phyloP scores from a whole-genome alignment of 148 eudicot species.

The Camellia japonica region DNA sequence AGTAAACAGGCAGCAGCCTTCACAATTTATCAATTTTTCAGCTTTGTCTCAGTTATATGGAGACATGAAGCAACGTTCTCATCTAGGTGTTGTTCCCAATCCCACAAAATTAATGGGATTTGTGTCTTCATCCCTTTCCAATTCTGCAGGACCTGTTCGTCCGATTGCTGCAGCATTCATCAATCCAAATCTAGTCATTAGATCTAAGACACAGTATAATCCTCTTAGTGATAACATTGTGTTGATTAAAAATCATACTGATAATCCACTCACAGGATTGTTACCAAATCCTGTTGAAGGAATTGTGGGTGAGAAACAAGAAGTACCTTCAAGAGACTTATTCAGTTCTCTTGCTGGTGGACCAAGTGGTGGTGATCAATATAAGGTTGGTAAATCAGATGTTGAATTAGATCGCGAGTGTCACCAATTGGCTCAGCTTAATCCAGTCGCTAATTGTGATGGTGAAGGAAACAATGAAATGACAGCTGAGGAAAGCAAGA shows the following conservation, averaged over 20 bases:
- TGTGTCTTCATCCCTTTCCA: slow-evolving; percentile 5
- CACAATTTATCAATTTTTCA: slow-evolving; percentile 4
- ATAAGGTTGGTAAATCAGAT: background rate
- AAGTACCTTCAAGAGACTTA: background rate
- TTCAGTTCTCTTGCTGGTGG: background rate
- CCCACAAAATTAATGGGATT: background rate
- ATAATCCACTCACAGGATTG: background rate
- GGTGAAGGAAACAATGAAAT: slow-evolving; percentile 23
- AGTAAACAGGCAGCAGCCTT: slow-evolving; percentile 10
- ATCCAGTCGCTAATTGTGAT: slow-evolving; percentile 12
- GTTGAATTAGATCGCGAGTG: background rate
- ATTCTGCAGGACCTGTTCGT: background rate
- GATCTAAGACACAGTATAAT: slow-evolving; percentile 7
- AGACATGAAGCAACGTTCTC: background rate
- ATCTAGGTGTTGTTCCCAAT: slow-evolving; percentile 8
- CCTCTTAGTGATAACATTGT: slow-evolving; percentile 17
- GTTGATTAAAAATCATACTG: background rate
- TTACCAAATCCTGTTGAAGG: background rate
- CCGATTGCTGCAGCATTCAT: background rate
- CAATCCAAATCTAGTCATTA: background rate
- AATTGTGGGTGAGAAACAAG: background rate
- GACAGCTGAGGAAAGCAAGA: slow-evolving; percentile 25
- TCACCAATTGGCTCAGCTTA: background rate
- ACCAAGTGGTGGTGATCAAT: background rate
- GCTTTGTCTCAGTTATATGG: slow-evolving; percentile 8